Evolutionary conservation across 768 basidiomycete species (phyloP), one percentile per base, ranked within the genome.

Genomic region (Trametes sanguinea): DNA sequence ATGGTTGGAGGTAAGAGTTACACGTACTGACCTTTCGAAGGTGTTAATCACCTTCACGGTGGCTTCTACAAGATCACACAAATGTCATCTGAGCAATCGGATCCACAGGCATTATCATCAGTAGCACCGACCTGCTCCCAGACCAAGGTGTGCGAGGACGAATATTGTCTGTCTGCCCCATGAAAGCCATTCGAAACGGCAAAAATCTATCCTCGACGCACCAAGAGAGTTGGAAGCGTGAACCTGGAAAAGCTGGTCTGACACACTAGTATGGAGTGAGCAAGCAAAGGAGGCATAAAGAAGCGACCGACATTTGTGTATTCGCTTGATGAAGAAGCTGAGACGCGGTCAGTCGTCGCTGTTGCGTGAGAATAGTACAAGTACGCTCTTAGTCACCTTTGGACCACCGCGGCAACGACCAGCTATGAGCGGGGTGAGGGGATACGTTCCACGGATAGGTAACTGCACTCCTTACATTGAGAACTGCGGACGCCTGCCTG

Each of bases 241-340:
- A 51, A 57, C 48, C 59, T 47, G n/a, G 65, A 33, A 29, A 59
- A 46, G 13, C 45, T 40, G 2, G 64, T 57, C 52, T 55, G 60
- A 46, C 60, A 65, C 52, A 63, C 61, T 64, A 14, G 29, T 3
- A 17, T 11, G 22, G 40, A 27, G 40, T 50, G n/a, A 48, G 55
- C 40, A 16, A 7, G 8, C 4, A 30, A 27, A 4, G 37, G 6
- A 33, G 4, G 13, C 10, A 5, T 2, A 3, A 22, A 16, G 29
- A 4, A 2, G n/a, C 2, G 4, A 45, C 54, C 14, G 10, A 66
- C 65, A 50, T 37, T 57, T 55, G 51, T 63, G 51, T 11, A 66
- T 66, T 5, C 65, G 57, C 46, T 42, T 56, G 16, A 60, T 58
- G 39, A 66, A 66, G 46, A 66, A 66, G 46, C 65, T 66, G 35